Conservation (phyloP, 345 rosid species). For the Aquilaria sinensis region DNA sequence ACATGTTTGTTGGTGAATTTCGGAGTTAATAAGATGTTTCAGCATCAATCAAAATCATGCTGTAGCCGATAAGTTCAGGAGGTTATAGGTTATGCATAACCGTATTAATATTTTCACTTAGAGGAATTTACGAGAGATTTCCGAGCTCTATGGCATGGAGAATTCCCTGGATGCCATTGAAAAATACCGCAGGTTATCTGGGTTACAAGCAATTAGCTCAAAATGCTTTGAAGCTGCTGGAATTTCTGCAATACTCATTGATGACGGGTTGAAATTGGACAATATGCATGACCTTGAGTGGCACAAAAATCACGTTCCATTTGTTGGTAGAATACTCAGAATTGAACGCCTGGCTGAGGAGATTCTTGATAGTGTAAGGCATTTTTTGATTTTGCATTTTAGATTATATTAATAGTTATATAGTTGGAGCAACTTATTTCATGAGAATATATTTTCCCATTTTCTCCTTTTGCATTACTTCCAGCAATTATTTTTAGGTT, state of each 20-base stretch:
- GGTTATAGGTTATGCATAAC: too few species aligned
- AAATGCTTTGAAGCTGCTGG: constrained; percentile 67
- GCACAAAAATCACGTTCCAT: constrained; percentile 57
- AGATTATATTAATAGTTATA: background rate
- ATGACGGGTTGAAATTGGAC: constrained; percentile 82
- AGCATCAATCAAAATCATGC: too few species aligned
- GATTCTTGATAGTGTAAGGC: constrained; percentile 56
- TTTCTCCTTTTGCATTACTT: background rate
- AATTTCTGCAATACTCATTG: constrained; percentile 76
- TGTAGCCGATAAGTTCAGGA: too few species aligned
- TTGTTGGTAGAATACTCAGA: constrained; percentile 75
- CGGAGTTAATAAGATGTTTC: too few species aligned
- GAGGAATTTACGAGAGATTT: constrained; percentile 79
- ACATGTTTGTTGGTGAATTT: too few species aligned
- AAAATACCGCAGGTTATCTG: constrained; percentile 47
- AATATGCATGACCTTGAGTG: constrained; percentile 63
- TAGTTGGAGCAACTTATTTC: background rate
- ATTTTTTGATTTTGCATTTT: constrained; percentile 4
- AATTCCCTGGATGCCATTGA: constrained; percentile 57
- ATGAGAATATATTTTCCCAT: background rate
- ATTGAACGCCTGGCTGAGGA: constrained; percentile 81
- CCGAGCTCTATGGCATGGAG: constrained; percentile 65
- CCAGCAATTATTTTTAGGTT: too few species aligned
- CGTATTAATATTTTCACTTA: constrained; percentile 5
- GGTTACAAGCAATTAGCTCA: constrained; percentile 49